Evolutionary conservation across 2,329 filamentous ascomycete genomes (phyloP).

Genomic region (Clonostachys chloroleuca): DNA sequence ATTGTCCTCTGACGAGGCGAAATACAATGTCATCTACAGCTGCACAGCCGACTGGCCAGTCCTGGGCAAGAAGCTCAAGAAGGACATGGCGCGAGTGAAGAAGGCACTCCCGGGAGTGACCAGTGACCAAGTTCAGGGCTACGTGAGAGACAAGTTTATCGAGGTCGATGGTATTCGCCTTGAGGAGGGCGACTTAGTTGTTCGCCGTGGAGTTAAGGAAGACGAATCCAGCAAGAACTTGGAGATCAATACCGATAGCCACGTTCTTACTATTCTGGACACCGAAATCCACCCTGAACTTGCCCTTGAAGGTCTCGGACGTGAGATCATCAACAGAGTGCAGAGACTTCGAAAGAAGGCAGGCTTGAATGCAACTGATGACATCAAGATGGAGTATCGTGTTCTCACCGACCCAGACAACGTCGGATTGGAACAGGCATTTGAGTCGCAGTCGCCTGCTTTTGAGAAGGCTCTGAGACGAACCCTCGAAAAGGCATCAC

Average conservation of each 20-base stretch:
- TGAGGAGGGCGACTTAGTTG: conserved; percentile 70
- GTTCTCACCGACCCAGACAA: conserved; percentile 76
- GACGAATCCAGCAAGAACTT: conserved; percentile 67
- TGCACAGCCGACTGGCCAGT: conserved; percentile 90
- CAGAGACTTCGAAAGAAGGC: conserved; percentile 93
- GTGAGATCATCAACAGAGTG: conserved; percentile 90
- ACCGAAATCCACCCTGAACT: conserved; percentile 78
- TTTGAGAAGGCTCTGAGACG: conserved; percentile 77
- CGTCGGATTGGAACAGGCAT: conserved; percentile 66
- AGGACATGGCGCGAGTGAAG: conserved; percentile 87
- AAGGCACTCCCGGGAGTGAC: conserved; percentile 78
- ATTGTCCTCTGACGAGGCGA: conserved; percentile 79
- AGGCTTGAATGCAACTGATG: conserved; percentile 84
- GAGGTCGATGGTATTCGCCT: conserved; percentile 82
- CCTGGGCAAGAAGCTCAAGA: conserved; percentile 95
- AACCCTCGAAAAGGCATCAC: conserved; percentile 54
- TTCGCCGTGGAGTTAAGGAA: conserved; percentile 75
- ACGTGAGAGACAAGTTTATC: conserved; percentile 69
- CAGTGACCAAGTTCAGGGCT: conserved; percentile 77
- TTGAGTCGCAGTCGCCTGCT: conserved; percentile 59
- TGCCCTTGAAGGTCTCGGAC: conserved; percentile 80
- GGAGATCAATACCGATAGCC: conserved; percentile 83
- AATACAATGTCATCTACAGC: conserved; percentile 89
- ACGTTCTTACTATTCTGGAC: conserved; percentile 90
- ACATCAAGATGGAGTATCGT: conserved; percentile 90